These are phyloP conservation scores for Pyrenophora tritici-repentis DNA, from an alignment of 2,329 filamentous ascomycete genomes.

Conservation along the genomic window DNA sequence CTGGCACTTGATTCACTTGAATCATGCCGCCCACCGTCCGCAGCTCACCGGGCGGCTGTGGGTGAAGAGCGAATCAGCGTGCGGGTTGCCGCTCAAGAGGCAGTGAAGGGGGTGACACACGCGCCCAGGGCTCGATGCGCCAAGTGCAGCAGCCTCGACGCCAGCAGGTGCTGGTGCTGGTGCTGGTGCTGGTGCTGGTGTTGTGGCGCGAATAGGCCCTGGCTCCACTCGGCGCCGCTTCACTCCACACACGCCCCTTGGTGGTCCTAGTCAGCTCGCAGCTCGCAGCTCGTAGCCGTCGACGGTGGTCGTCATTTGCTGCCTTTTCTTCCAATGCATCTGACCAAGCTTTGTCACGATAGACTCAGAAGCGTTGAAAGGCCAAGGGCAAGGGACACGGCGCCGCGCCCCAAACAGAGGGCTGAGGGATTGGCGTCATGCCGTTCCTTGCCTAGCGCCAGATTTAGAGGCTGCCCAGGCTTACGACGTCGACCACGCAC, in stretches of 20 bases:
- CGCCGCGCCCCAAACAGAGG: conserved; percentile 36
- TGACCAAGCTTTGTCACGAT: conserved; percentile 13
- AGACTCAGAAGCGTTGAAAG: too few species aligned
- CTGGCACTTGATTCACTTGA: conserved; percentile 32
- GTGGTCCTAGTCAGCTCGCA: conserved; percentile 29
- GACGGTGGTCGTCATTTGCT: too few species aligned
- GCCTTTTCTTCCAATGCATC: conserved; percentile 11
- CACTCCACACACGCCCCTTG: conserved; percentile 25
- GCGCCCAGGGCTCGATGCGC: conserved; percentile 33
- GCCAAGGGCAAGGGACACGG: too few species aligned
- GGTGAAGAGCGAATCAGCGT: conserved; percentile 22
- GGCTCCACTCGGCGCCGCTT: conserved; percentile 15
- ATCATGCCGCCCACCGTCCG: conserved; percentile 29
- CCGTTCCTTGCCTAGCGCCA: conserved; percentile 25
- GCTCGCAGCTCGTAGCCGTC: conserved; percentile 21
- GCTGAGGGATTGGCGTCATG: conserved; percentile 26
- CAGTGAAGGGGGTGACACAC: conserved; percentile 29
- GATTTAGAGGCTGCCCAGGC: conserved; percentile 29
- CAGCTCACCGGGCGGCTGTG: conserved; percentile 33
- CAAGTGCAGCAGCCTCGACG: conserved; percentile 37
- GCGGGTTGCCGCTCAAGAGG: conserved; percentile 11
- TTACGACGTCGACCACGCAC: conserved; percentile 44
- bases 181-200: background rate
- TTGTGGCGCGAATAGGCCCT: conserved; percentile 18
- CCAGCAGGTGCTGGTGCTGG: conserved; percentile 7